Percentiles rank a stretch among this genome's conserved stretches.
Evolutionary conservation across 2,329 filamentous ascomycete genomes (phyloP).

Genomic region (Thelonectria rubi): DNA sequence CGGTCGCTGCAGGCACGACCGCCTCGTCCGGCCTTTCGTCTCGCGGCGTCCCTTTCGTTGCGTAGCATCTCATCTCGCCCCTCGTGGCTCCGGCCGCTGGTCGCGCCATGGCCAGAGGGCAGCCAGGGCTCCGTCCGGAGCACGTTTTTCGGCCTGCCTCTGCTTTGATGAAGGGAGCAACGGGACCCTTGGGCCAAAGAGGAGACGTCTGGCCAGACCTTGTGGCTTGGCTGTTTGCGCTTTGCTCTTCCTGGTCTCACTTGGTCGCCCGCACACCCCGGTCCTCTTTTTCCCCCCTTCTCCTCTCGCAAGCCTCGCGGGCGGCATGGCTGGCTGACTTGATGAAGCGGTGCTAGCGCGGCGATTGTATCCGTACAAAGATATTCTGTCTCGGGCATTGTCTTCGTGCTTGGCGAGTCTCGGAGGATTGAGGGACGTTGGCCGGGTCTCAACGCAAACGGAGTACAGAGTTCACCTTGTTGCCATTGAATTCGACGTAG

Average conservation of each 20-base stretch:
- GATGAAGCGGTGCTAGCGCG: conserved; percentile 31
- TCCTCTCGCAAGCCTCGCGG: conserved; percentile 26
- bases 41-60: conserved; percentile 25
- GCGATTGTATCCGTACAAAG: not conserved
- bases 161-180: conserved; percentile 13
- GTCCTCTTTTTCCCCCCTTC: conserved; percentile 1
- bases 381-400: not conserved
- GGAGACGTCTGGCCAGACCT: conserved; percentile 1
- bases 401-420: too few species aligned
- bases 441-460: not conserved
- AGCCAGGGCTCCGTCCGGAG: conserved; percentile 10
- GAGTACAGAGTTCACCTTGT: not conserved
- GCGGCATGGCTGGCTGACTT: conserved; percentile 30
- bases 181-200: not conserved
- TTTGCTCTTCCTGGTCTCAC: conserved; percentile 27
- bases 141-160: conserved; percentile 6
- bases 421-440: too few species aligned
- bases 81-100: conserved; percentile 39
- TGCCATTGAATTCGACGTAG: too few species aligned
- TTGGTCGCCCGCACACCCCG: not conserved
- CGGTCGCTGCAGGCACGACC: conserved; percentile 17
- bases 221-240: conserved; percentile 22
- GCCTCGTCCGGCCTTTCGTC: conserved; percentile 24
- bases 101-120: conserved; percentile 26
- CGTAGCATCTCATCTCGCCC: conserved; percentile 3